Conservation (phyloP, 2,329 filamentous ascomycete species). For the Claviceps purpurea region DNA sequence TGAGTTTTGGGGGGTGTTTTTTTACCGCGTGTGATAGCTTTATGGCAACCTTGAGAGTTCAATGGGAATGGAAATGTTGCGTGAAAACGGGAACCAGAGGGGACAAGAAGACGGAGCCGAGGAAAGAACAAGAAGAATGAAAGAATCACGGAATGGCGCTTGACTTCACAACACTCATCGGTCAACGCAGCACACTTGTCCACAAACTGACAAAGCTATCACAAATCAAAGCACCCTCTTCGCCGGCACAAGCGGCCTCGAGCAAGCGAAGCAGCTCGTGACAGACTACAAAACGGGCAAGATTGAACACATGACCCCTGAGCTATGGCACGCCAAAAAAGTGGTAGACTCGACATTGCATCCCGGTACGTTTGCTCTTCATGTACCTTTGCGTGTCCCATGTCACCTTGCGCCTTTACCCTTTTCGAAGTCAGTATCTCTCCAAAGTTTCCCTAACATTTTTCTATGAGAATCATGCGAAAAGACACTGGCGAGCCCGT, state of each 20-base stretch:
- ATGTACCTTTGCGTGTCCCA: not conserved
- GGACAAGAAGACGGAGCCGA: not conserved
- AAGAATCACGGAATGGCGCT: not conserved
- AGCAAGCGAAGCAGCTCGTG: slow-evolving; percentile 72
- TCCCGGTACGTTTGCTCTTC: slow-evolving; percentile 47
- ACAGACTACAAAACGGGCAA: slow-evolving; percentile 78
- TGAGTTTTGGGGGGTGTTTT: slow-evolving; percentile 33
- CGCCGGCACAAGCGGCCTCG: slow-evolving; percentile 62
- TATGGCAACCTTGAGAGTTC: not conserved
- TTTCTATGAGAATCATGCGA: not conserved
- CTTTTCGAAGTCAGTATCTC: too few relatives aligned
- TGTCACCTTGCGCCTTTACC: not conserved
- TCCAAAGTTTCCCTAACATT: not conserved
- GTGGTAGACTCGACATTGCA: slow-evolving; percentile 93
- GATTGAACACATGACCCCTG: slow-evolving; percentile 67
- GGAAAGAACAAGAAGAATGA: not conserved
- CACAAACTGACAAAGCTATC: not conserved
- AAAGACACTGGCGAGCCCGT: slow-evolving; percentile 89
- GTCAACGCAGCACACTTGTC: not conserved
- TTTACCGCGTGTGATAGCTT: not conserved
- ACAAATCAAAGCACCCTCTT: slow-evolving; percentile 58
- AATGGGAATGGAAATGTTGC: not conserved
- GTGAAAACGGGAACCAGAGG: not conserved
- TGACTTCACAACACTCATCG: not conserved
- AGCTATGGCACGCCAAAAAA: slow-evolving; percentile 93